Evolutionary conservation across 805 yeast species (phyloP).

Genomic region (Ogataea henricii): DNA sequence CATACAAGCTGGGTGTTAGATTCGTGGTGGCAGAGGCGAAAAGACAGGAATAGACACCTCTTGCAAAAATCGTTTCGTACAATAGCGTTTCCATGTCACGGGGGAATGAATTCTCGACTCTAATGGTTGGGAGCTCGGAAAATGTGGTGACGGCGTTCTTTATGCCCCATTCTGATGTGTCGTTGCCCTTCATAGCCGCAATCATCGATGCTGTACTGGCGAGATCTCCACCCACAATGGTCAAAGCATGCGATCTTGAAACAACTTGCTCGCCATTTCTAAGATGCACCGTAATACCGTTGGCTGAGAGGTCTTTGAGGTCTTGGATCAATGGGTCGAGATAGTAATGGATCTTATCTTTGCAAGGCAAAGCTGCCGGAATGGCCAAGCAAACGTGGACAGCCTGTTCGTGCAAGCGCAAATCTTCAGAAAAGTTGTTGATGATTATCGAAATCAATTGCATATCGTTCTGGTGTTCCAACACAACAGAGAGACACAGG

Average conservation of each 20-base stretch:
- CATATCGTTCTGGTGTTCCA: slow-evolving; percentile 12
- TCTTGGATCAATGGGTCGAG: slow-evolving; percentile 20
- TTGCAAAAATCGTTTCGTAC: slow-evolving; percentile 16
- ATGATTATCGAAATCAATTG: slow-evolving; percentile 14
- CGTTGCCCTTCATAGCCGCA: slow-evolving; percentile 12
- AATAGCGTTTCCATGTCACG: slow-evolving; percentile 13
- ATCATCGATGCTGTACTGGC: slow-evolving; percentile 20
- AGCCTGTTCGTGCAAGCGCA: slow-evolving; percentile 15
- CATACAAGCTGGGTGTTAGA: not conserved
- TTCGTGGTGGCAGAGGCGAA: slow-evolving; percentile 4
- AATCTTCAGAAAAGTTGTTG: slow-evolving; percentile 10
- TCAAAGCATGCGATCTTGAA: slow-evolving; percentile 7
- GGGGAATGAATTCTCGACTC: slow-evolving; percentile 14
- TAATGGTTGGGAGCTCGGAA: slow-evolving; percentile 14
- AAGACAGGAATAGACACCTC: slow-evolving; percentile 16
- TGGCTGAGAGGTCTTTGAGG: slow-evolving; percentile 9
- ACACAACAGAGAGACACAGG: slow-evolving; percentile 9
- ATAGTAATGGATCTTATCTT: slow-evolving; percentile 14
- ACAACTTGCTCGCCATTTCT: not conserved
- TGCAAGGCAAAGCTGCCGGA: slow-evolving; percentile 10
- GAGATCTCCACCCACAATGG: slow-evolving; percentile 17
- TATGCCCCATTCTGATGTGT: slow-evolving; percentile 11
- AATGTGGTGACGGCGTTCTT: slow-evolving; percentile 16
- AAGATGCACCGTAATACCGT: slow-evolving; percentile 13
- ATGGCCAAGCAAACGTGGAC: slow-evolving; percentile 15